Evolutionary conservation across 2,329 filamentous ascomycete species (phyloP), one percentile per base, ranked within the genome.

Genomic region (Botrytis porri): DNA sequence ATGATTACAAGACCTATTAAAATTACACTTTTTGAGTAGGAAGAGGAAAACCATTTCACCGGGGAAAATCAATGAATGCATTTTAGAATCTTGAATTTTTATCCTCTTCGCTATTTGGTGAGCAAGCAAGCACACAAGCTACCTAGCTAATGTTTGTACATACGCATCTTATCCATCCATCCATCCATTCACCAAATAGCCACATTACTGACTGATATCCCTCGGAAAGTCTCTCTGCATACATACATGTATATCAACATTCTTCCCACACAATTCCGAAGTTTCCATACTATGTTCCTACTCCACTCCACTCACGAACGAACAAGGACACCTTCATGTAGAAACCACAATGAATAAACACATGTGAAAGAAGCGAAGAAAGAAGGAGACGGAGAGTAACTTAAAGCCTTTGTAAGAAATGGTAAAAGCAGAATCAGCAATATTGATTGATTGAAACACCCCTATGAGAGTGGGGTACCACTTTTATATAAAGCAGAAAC

Each of bases 401-500:
- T 14, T 32, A 39, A 67, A 25, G 65, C 65, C 65, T 29, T 57
- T 14, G 63, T 9, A 20, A 18, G 29, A 48, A 48, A 35, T 8
- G 43, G n/a, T 29, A 25, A 57, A 57, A 54, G 35, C 16, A 57
- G 39, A 57, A 51, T 51, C 18, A 32, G 35, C 3, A 57, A 57
- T 22, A 57, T 69, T 39, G 64, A 39, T 57, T 41, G 35, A 57
- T 57, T 57, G n/a, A 69, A 57, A 41, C 25, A 69, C 48, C 48
- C 65, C 48, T 57, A 20, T 18, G 29, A 41, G 48, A 43, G 48
- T 25, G 65, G 54, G 65, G 48, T 43, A 41, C 65, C 48, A 69
- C 65, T 59, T 69, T 57, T 57, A 69, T 57, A 57, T 69, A 69
- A 66, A 69, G 65, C 57, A 69, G 65, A 1, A 69, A 67, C 48